Evolutionary conservation across 179 eudicot species (phyloP), one percentile per base, ranked within the genome.

Genomic region (Camellia oleifera): DNA sequence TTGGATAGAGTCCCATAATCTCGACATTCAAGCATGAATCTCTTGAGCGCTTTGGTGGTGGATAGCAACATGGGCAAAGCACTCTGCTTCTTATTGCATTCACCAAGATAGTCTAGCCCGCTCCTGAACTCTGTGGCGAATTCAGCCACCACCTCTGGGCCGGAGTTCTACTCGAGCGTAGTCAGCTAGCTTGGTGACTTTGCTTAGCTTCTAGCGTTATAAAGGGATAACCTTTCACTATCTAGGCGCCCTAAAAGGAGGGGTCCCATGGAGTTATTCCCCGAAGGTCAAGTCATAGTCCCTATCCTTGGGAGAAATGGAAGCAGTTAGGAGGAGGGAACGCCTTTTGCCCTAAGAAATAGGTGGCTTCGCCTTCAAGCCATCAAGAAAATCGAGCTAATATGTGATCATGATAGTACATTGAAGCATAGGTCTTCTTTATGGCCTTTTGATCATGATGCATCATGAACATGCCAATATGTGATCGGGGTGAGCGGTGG

Each of bases 361-460:
- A 20, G 23, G 23, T 20, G 23, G 23, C 23, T 20, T 20, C 23
- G 65, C 18, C 23, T 61, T 61, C 6, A 61, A 61, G 64, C 64
- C 65, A 23, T 61, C 65, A 61, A 61, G 65, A 61, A 61, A 61
- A 61, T 61, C 23, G 7, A 61, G 65, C 65, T 61, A 60, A 61
- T 61, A n/a, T 61, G 65, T 17, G 54, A 61, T 61, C 20, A 61
- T 4, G 5, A 14, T 23, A 61, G 65, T 17, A 61, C 23, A 61
- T 23, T 61, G 26, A 20, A 20, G 23, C 23, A 20, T 20, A 20
- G 23, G 23, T 20, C 23, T 20, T 20, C 23, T 20, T 20, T 20
- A 20, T 20, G 23, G 23, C 23, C 23, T 20, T 20, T 20, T 20
- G 23, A 20, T 20, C 23, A 20, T 46, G 6, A 46, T 46, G 50